Percentiles rank a stretch among this genome's conserved stretches.
These are phyloP conservation scores for Aspergillus melleus DNA, from an alignment of 2,329 filamentous ascomycete species.

Conservation along the genomic window DNA sequence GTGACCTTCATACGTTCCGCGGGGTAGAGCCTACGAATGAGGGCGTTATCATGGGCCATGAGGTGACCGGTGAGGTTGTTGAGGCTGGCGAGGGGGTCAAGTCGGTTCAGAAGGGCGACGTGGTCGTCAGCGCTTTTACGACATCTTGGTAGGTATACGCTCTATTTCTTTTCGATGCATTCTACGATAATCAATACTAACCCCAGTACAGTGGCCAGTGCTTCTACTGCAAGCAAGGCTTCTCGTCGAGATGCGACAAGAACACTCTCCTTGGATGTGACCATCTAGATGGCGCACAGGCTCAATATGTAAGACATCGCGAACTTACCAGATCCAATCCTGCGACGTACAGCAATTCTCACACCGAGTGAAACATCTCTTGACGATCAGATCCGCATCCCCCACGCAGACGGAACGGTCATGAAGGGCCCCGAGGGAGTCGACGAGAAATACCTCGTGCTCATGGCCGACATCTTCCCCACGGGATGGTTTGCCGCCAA, in stretches of 20 bases:
- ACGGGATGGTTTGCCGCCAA: constrained; percentile 78
- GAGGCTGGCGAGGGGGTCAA: constrained; percentile 68
- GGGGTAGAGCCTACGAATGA: constrained; percentile 72
- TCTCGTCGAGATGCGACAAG: constrained; percentile 74
- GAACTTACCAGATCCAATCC: not conserved
- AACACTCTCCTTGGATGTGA: constrained; percentile 69
- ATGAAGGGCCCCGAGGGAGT: constrained; percentile 71
- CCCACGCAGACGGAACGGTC: constrained; percentile 77
- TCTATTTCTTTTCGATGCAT: not conserved
- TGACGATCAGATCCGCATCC: constrained; percentile 63
- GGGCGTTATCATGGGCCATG: constrained; percentile 71
- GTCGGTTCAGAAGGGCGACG: constrained; percentile 70
- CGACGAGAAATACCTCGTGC: constrained; percentile 70
- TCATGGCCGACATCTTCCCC: constrained; percentile 94
- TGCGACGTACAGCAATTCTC: not conserved
- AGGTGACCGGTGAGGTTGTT: constrained; percentile 77
- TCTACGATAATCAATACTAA: not conserved
- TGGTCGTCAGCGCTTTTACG: constrained; percentile 81
- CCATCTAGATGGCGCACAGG: constrained; percentile 73
- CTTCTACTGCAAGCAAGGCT: constrained; percentile 79
- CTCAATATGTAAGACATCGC: constrained; percentile 63
- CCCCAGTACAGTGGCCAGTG: constrained; percentile 59
- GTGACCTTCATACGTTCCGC: constrained; percentile 83
- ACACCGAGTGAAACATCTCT: constrained; percentile 14
- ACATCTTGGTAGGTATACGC: constrained; percentile 64